phyloP scores from a whole-genome alignment of 371 early-diverging fungal species.

The Syncephalastrum monosporum region DNA sequence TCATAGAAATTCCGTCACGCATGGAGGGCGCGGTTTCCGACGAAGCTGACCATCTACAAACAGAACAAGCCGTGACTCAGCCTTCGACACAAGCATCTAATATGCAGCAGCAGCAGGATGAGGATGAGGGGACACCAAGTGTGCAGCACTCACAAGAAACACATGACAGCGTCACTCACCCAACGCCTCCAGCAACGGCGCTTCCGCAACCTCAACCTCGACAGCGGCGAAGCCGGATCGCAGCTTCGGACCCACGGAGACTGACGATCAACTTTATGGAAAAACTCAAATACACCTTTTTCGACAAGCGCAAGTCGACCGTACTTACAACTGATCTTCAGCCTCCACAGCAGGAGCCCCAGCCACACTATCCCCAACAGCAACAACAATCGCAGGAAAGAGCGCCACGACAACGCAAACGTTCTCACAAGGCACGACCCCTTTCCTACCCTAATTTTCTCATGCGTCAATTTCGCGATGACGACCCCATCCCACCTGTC shows the following conservation, averaged over 20 bases:
- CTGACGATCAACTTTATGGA: slow-evolving; percentile 26
- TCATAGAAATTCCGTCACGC: slow-evolving; percentile 4
- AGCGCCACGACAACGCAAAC: slow-evolving; percentile 16
- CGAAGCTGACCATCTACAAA: not conserved
- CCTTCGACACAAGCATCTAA: no score
- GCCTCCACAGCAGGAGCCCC: no score
- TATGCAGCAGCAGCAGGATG: no score
- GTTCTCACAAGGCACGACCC: slow-evolving; percentile 25
- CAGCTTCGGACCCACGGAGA: slow-evolving; percentile 19
- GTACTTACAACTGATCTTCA: not conserved
- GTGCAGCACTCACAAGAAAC: no score
- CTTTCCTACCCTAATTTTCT: slow-evolving; percentile 37
- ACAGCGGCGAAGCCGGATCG: slow-evolving; percentile 6
- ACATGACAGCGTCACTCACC: not conserved
- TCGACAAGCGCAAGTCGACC: slow-evolving; percentile 40
- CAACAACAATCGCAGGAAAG: not conserved
- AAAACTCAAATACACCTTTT: slow-evolving; percentile 39
- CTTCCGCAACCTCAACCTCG: slow-evolving; percentile 1
- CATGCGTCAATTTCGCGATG: slow-evolving; percentile 17
- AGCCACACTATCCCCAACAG: slow-evolving; percentile 4
- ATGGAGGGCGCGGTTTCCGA: not conserved
- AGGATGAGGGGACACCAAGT: no score
- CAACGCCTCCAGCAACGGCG: slow-evolving; percentile 2
- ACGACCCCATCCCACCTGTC: not conserved
- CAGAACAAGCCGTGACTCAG: no score